phyloP scores from a whole-genome alignment of 768 basidiomycete genomes.

The Calvatia gigantea region DNA sequence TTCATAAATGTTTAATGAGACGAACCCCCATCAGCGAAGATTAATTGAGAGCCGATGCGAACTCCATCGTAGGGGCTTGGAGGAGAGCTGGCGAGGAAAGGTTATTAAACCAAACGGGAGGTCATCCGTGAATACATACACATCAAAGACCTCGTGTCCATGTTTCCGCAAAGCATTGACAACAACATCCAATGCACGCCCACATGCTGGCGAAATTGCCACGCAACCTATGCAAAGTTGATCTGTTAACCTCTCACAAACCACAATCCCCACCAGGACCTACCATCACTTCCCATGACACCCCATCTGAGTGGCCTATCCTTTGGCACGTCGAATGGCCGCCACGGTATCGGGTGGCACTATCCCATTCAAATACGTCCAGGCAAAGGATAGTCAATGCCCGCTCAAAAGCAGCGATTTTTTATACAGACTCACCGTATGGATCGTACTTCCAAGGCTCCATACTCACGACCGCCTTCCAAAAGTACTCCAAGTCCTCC shows the following conservation, averaged over 20 bases:
- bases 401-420: no score
- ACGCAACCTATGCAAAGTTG: constrained; percentile 31
- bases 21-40: constrained; percentile 56
- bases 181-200: constrained; percentile 50
- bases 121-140: constrained; percentile 36
- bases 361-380: constrained; percentile 17
- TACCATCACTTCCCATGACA: constrained; percentile 63
- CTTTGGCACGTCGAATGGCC: constrained; percentile 40
- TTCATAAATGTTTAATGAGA: no score
- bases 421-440: constrained; percentile 39
- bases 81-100: constrained; percentile 26
- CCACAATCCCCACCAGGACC: constrained; percentile 12
- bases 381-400: no score
- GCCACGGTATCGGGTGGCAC: constrained; percentile 52
- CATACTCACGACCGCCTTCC: constrained; percentile 56
- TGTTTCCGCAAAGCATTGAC: constrained; percentile 49
- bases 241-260: no score
- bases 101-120: not conserved
- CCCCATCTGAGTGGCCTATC: constrained; percentile 57
- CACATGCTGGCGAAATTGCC: constrained; percentile 57
- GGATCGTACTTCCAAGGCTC: constrained; percentile 70
- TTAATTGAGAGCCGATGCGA: constrained; percentile 48
- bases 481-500: constrained; percentile 62
- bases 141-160: constrained; percentile 61
- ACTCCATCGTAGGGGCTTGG: constrained; percentile 51